Evolutionary conservation across 192 early-diverging fungal species (phyloP), one percentile per base, ranked within the genome.

Genomic region (Podila clonocystis): DNA sequence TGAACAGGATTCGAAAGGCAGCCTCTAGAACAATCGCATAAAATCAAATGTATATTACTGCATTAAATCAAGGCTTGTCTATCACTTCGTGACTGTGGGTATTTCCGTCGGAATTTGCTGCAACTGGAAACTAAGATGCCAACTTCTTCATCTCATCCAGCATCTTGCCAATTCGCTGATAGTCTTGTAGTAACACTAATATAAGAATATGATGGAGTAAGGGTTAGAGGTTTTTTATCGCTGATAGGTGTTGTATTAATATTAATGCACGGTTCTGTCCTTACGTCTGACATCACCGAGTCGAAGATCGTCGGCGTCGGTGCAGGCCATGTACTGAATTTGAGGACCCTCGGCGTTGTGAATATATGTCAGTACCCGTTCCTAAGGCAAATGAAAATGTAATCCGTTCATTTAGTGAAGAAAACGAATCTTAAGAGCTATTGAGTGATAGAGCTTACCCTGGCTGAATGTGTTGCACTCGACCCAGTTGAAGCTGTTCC

Each of bases 1-100:
- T 99, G 98, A 99, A 99, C 85, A 68, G 98, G 13, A 58, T 98
- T 49, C 82, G 91, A 58, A 99, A 99, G 72, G 97, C 98, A 0
- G 95, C 98, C 0, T 88, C 91, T 1, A 83, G 73, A 55, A 89
- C 88, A 45, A 77, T 91, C 33, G 24, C 52, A 55, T 55, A 55
- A 17, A n/a, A 8, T 17, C 24, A 26, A 24, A 9, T 26, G 20
- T 55, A 22, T 52, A 55, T 55, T 55, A 15, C 19, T 52, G n/a
- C 52, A 55, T 55, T 24, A 55, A 55, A 55, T 24, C 24, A 19
- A 12, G 50, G 13, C 49, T 15, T 50, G 13, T 20, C 49, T 50
- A 13, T 50, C 20, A n/a, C 20, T 5, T 5, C 15, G 17, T 15
- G 49, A n/a, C 5, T 55, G 50, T 55, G 24, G 52, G n/a, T 26